Conservation (phyloP, 1,139 yeast species). For the Yamadazyma pseudoaaseri region DNA sequence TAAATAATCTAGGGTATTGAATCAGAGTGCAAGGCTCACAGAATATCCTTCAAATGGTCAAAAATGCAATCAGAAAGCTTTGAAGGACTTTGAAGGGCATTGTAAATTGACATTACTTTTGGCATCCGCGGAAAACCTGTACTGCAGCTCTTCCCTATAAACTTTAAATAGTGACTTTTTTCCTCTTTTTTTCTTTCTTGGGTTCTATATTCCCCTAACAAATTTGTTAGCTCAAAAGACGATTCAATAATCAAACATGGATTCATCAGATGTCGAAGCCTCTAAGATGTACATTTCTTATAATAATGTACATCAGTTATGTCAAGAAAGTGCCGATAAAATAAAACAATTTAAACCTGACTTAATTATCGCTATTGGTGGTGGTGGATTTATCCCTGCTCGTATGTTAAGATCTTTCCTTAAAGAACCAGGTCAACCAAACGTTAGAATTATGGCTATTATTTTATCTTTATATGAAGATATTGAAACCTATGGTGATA, state of each 20-base stretch:
- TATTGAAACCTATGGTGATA: conserved; percentile 57
- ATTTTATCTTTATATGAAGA: conserved; percentile 89
- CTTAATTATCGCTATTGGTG: conserved; percentile 86
- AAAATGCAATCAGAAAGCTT: too few species aligned
- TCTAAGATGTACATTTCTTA: conserved; percentile 82
- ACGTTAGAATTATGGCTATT: conserved; percentile 91
- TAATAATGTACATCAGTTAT: conserved; percentile 89
- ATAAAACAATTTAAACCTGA: conserved; percentile 77
- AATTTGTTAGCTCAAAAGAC: neutral
- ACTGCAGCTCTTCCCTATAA: conserved; percentile 6
- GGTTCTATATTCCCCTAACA: conserved; percentile 8
- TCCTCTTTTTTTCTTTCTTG: conserved; percentile 10
- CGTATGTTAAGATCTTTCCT: conserved; percentile 89
- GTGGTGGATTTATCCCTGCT: conserved; percentile 97
- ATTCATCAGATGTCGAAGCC: conserved; percentile 33
- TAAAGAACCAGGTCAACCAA: conserved; percentile 82
- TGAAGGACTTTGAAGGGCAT: too few species aligned
- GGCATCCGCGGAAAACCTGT: conserved; percentile 12
- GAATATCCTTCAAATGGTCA: too few species aligned
- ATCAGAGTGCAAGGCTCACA: too few species aligned
- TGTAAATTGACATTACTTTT: too few species aligned
- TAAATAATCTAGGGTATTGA: too few species aligned
- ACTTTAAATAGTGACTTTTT: neutral
- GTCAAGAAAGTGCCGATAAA: conserved; percentile 77
- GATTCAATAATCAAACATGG: conserved; percentile 19